phyloP scores from a whole-genome alignment of 2,329 filamentous ascomycete species.

The Penicillium sp. region DNA sequence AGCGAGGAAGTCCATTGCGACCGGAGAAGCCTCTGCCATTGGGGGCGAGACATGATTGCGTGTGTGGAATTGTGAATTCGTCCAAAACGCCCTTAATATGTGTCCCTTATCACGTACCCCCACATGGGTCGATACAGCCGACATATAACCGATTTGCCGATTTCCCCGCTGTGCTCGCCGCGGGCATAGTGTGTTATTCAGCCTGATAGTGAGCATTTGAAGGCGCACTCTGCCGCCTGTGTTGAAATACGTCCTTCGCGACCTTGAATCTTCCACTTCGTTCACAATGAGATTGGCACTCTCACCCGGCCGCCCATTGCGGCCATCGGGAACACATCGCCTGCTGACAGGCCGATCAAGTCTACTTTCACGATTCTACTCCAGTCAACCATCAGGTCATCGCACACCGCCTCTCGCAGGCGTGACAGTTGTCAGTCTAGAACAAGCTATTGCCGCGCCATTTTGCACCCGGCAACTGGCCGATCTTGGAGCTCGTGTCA shows the following conservation, averaged over 20 bases:
- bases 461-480: conserved; percentile 57
- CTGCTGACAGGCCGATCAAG: background rate
- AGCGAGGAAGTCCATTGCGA: conserved; percentile 6
- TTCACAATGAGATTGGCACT: conserved; percentile 4
- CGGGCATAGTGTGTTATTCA: conserved; percentile 34
- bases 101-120: background rate
- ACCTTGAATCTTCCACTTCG: conserved; percentile 50
- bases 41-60: conserved; percentile 14
- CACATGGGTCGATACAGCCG: background rate
- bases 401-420: conserved; percentile 40
- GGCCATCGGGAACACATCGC: background rate
- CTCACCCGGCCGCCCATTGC: background rate
- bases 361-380: conserved; percentile 4
- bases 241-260: conserved; percentile 56
- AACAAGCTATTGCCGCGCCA: conserved; percentile 56
- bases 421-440: conserved; percentile 53
- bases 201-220: background rate
- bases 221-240: background rate
- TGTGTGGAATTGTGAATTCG: background rate
- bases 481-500: conserved; percentile 55
- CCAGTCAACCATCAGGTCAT: background rate
- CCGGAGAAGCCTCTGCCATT: conserved; percentile 10
- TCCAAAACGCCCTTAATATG: background rate
- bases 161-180: conserved; percentile 68
- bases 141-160: conserved; percentile 17